phyloP scores from a whole-genome alignment of 192 early-diverging fungal genomes.

The Gryganskiella cystojenkinii region DNA sequence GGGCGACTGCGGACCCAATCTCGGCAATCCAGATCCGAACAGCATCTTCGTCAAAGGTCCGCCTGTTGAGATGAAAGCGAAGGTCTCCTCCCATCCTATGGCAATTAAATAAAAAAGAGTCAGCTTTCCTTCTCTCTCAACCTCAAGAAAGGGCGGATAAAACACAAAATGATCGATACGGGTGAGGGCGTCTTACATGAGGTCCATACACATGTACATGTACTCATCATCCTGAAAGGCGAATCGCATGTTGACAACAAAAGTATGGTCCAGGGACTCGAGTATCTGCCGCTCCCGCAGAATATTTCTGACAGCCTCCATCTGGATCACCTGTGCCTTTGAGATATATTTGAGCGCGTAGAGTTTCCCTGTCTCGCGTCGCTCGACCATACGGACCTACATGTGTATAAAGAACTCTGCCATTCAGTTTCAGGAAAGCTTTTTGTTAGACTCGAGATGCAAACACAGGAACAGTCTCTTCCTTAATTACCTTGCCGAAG shows the following conservation, averaged over 20 bases:
- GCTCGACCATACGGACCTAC: conserved; percentile 88
- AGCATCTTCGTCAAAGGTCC: conserved; percentile 77
- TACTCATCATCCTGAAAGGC: conserved; percentile 93
- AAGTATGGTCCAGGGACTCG: conserved; percentile 79
- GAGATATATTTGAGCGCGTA: conserved; percentile 93
- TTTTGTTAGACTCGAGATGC: not conserved
- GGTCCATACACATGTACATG: conserved; percentile 90
- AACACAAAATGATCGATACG: not conserved
- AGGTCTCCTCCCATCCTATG: conserved; percentile 85
- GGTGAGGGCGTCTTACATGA: conserved; percentile 68
- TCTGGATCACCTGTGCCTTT: conserved; percentile 85
- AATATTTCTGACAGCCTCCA: conserved; percentile 88
- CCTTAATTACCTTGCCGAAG: conserved; percentile 81
- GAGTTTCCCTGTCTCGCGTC: conserved; percentile 72
- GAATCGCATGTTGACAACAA: conserved; percentile 82
- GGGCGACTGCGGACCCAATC: conserved; percentile 78
- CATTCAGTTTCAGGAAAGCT: not conserved
- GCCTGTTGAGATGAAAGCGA: conserved; percentile 80
- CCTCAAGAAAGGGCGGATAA: conserved; percentile 2
- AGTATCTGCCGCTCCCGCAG: conserved; percentile 80
- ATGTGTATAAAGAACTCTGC: too few relatives aligned
- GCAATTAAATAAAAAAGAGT: not conserved
- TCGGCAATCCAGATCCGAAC: conserved; percentile 91
- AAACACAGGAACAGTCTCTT: not conserved
- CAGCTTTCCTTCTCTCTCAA: not conserved